These are phyloP conservation scores for Graphilbum sp. DNA, from an alignment of 2,329 filamentous ascomycete species.

Conservation along the genomic window DNA sequence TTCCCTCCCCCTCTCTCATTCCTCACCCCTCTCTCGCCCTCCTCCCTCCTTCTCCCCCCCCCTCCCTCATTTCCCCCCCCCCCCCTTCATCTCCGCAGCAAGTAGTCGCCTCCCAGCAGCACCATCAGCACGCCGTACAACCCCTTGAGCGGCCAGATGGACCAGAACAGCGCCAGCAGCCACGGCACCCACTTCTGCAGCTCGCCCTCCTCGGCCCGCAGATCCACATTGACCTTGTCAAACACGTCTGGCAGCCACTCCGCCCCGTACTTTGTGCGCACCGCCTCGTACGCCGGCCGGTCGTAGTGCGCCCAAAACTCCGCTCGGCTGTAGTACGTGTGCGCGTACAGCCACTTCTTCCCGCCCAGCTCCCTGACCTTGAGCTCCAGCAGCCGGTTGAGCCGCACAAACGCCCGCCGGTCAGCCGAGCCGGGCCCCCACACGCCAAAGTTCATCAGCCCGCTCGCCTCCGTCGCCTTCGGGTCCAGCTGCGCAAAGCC, in stretches of 20 bases:
- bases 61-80: no score
- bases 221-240: slow-evolving; percentile 44
- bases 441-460: slow-evolving; percentile 45
- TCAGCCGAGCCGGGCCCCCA: slow-evolving; percentile 35
- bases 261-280: slow-evolving; percentile 43
- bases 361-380: slow-evolving; percentile 42
- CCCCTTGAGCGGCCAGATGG: slow-evolving; percentile 26
- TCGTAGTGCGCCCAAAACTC: slow-evolving; percentile 56
- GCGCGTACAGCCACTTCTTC: slow-evolving; percentile 56
- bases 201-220: slow-evolving; percentile 17
- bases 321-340: slow-evolving; percentile 49
- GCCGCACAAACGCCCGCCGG: slow-evolving; percentile 28
- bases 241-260: slow-evolving; percentile 45
- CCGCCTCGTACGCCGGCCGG: slow-evolving; percentile 36
- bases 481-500: slow-evolving; percentile 22
- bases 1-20: no score
- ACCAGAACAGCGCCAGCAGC: slow-evolving; percentile 16
- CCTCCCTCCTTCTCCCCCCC: no score
- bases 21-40: no score
- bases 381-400: slow-evolving; percentile 44
- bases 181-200: slow-evolving; percentile 16
- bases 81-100: no score
- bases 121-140: slow-evolving; percentile 28
- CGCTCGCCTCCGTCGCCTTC: slow-evolving; percentile 11
- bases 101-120: no score